Conservation (phyloP, 305 asterid genomes). For the Solanum aculeatissimum region DNA sequence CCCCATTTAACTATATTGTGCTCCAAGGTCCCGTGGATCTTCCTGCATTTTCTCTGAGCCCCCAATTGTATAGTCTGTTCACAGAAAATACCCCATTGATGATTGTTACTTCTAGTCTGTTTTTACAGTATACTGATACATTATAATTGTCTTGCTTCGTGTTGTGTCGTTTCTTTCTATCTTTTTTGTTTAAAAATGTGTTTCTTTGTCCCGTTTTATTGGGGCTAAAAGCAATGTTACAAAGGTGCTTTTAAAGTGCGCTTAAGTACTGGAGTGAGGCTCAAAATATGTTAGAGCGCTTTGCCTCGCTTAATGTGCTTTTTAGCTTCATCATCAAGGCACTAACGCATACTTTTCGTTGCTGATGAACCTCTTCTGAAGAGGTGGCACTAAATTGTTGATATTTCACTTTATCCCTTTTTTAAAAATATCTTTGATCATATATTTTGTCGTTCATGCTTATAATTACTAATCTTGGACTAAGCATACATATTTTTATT, state of each 20-base stretch:
- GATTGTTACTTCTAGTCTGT: not conserved
- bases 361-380: not conserved
- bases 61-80: too few relatives aligned
- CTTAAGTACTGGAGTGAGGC: not conserved
- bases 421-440: not conserved
- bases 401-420: not conserved
- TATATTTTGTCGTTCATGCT: not conserved
- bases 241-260: not conserved
- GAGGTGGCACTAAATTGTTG: not conserved
- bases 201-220: not conserved
- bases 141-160: not conserved
- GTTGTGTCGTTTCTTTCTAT: not conserved
- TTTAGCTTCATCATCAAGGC: not conserved
- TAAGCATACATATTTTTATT: not conserved
- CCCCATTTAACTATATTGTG: too few relatives aligned
- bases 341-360: not conserved
- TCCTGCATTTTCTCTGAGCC: too few relatives aligned
- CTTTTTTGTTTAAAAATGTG: not conserved
- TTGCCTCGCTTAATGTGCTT: not conserved
- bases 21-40: too few relatives aligned
- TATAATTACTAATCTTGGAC: not conserved
- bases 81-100: not conserved
- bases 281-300: not conserved
- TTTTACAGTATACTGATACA: not conserved
- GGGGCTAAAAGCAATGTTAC: not conserved